phyloP scores from a whole-genome alignment of 2,329 filamentous ascomycete genomes.

The Alternaria arbusti region DNA sequence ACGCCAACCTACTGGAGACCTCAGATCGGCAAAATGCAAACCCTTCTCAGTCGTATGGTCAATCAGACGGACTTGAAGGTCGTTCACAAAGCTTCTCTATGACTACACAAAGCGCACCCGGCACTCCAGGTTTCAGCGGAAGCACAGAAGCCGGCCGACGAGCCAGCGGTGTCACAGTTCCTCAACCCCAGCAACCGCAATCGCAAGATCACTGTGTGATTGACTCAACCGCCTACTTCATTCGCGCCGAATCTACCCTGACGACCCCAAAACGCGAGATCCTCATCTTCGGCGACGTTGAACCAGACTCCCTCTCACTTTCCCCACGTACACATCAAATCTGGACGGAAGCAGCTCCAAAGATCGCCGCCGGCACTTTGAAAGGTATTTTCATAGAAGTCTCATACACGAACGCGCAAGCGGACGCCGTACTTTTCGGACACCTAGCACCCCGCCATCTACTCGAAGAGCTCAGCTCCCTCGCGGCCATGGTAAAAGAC shows the following conservation, averaged over 20 bases:
- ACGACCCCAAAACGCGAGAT: conserved; percentile 65
- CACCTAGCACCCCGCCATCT: conserved; percentile 86
- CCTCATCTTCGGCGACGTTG: conserved; percentile 93
- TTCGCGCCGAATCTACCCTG: conserved; percentile 68
- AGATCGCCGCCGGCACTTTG: conserved; percentile 75
- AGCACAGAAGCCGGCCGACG: conserved; percentile 25
- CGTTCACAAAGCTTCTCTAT: conserved; percentile 46
- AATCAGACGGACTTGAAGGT: conserved; percentile 32
- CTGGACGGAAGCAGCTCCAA: conserved; percentile 88
- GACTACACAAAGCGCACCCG: conserved; percentile 42
- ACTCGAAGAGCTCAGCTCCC: conserved; percentile 74
- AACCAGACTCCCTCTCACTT: conserved; percentile 85
- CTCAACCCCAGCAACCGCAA: conserved; percentile 25
- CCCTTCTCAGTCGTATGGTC: conserved; percentile 26
- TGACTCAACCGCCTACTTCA: conserved; percentile 92
- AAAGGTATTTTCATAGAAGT: conserved; percentile 93
- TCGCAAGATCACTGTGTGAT: conserved; percentile 65
- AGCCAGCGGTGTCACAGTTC: conserved; percentile 17
- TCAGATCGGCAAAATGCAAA: conserved; percentile 29
- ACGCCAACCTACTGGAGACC: conserved; percentile 49
- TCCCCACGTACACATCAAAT: conserved; percentile 81
- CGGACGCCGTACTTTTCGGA: conserved; percentile 80
- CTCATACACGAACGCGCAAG: conserved; percentile 83
- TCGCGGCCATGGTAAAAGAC: conserved; percentile 74
- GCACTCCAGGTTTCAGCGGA: conserved; percentile 40